These are phyloP conservation scores for Asterophora parasitica DNA, from an alignment of 768 basidiomycete genomes.

Conservation along the genomic window DNA sequence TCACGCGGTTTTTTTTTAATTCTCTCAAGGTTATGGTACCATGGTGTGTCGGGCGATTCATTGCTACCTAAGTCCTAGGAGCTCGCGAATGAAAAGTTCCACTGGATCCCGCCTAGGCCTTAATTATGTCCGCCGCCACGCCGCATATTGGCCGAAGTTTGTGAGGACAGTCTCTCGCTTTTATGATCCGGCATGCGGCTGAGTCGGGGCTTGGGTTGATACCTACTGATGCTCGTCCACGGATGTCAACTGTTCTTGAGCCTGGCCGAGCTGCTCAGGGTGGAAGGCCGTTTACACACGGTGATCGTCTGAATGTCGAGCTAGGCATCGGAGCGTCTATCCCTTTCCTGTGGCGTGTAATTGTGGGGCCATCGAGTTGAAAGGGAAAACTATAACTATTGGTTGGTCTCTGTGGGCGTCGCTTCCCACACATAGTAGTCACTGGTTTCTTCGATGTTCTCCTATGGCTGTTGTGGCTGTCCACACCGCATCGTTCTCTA, in stretches of 20 bases:
- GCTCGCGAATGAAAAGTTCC: not conserved
- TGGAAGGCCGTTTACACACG: no score
- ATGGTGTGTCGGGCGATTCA: not conserved
- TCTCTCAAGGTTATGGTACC: not conserved
- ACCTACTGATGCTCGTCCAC: not conserved
- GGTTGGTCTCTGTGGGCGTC: no score
- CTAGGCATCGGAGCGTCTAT: no score
- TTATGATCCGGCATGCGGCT: not conserved
- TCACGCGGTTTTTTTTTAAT: not conserved
- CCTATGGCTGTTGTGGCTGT: no score
- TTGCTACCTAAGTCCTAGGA: not conserved
- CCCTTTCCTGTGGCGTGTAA: no score
- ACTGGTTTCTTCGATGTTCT: no score
- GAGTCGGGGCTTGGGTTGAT: not conserved
- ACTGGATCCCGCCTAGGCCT: not conserved
- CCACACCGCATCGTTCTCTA: no score
- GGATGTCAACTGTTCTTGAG: not conserved
- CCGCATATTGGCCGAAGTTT: not conserved
- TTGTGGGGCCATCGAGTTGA: no score
- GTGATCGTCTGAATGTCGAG: no score
- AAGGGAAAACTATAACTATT: no score
- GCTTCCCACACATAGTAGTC: no score
- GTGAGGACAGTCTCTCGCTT: not conserved
- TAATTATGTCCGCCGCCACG: not conserved
- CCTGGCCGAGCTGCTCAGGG: not conserved